Base-by-base conservation (phyloP, 768 basidiomycete genomes). In the Naganishia vishniacii region DNA sequence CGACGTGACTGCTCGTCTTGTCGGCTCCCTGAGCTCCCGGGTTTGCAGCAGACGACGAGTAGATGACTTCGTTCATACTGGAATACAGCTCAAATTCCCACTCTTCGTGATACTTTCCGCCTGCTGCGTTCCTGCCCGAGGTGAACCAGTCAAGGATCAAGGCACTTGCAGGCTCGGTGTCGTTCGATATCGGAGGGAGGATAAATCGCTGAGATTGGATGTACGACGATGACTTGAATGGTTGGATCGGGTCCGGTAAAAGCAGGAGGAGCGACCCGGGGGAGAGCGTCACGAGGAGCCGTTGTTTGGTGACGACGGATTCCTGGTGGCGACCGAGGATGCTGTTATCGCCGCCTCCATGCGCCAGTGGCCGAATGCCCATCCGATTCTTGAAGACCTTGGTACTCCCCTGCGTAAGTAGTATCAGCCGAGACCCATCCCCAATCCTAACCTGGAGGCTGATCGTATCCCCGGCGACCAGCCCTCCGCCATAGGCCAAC, bases 211-310 rank as follows among this genome's bases (percentile, higher is more conserved):
- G 94, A 2, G 80, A 78, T 74, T 97, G 93, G 64, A 83, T 82
- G 78, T 98, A 98, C 0, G 83, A 83, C 8, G 94, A 89, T 23
- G 82, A 80, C 28, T 84, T 83, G 79, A 94, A 98, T 77, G 92
- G 95, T 23, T 92, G 91, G 49, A 95, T 89, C 25, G 92, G 90
- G 71, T 94, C 88, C 0, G 92, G 93, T 29, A 98, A 84, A 49
- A 95, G 82, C 71, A 92, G 84, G 53, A 97, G 81, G 1, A 83
- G 79, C 41, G 85, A 81, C 0, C 76, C 71, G 1, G 83, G 70
- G 4, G 80, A 78, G 49, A 95, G 76, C 9, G 71, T 78, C 58
- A 86, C 84, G 42, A 82, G 80, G 72, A 88, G 79, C n/a, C 79
- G 79, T 73, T 92, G 89, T 42, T 77, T 80, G 6, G 89, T 92